Conservation (phyloP, 129 eudicot species). For the Rutidosis leptorrhynchoides region DNA sequence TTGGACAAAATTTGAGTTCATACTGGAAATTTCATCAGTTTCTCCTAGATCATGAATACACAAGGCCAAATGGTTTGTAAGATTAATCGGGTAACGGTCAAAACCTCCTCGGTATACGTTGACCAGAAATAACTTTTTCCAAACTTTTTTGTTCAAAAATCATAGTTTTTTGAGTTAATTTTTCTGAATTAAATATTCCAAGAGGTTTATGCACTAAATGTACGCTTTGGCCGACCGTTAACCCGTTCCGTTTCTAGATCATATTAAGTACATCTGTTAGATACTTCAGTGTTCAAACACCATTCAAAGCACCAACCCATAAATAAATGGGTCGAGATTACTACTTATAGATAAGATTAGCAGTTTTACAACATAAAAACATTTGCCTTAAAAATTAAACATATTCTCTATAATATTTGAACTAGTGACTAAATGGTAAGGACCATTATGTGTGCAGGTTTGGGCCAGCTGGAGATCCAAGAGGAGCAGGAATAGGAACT, state of each 20-base stretch:
- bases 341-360: background rate
- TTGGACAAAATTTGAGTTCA: background rate
- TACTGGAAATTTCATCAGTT: background rate
- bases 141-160: background rate
- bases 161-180: background rate
- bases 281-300: background rate
- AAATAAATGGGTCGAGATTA: background rate
- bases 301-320: background rate
- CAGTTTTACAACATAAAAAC: background rate
- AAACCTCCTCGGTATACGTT: background rate
- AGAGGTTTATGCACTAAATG: background rate
- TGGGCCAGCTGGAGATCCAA: constrained; percentile 99
- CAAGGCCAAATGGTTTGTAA: background rate
- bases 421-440: background rate
- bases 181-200: background rate
- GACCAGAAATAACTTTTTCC: background rate
- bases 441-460: constrained; percentile 48
- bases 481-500: constrained; percentile 98
- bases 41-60: background rate
- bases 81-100: background rate
- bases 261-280: background rate
- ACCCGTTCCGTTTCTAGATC: background rate
- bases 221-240: background rate
- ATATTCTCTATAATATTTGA: background rate
- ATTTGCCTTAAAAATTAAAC: background rate